Evolutionary conservation across 306 rosid species (phyloP).

Genomic region (Corylus americana): DNA sequence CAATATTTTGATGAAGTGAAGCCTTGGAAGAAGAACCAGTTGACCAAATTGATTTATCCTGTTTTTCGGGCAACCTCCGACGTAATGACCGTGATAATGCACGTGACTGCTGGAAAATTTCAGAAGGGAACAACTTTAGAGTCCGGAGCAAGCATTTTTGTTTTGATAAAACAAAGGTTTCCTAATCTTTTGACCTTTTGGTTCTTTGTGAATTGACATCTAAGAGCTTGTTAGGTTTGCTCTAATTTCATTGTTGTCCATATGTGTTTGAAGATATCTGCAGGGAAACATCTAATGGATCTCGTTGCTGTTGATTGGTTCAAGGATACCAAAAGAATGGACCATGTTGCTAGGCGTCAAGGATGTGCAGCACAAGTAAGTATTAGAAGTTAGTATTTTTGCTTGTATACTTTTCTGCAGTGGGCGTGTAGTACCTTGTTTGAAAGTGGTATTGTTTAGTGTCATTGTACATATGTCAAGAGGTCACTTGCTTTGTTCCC

Average conservation of each 20-base stretch:
- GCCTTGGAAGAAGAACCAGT: slow-evolving; percentile 84
- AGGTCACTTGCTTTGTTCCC: not conserved
- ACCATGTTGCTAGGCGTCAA: slow-evolving; percentile 89
- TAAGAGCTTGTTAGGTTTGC: slow-evolving; percentile 20
- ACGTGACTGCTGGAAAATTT: slow-evolving; percentile 95
- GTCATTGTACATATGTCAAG: not conserved
- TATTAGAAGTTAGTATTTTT: slow-evolving; percentile 3
- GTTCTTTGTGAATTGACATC: slow-evolving; percentile 12
- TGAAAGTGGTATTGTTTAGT: not conserved
- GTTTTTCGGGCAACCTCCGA: slow-evolving; percentile 82
- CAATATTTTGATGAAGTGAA: slow-evolving; percentile 41
- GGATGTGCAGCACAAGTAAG: slow-evolving; percentile 98
- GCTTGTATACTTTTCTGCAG: not conserved
- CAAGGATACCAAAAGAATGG: slow-evolving; percentile 96
- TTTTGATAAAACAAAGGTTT: slow-evolving; percentile 85
- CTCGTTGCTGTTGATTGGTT: slow-evolving; percentile 99
- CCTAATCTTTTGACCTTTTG: slow-evolving; percentile 19
- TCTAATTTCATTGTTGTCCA: slow-evolving; percentile 38
- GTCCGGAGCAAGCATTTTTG: slow-evolving; percentile 93
- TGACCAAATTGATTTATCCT: slow-evolving; percentile 74
- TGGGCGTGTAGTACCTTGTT: not conserved
- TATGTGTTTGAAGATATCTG: slow-evolving; percentile 66
- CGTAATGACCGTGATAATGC: slow-evolving; percentile 75
- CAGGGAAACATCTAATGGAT: slow-evolving; percentile 95
- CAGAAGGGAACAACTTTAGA: slow-evolving; percentile 94